Base-by-base conservation (phyloP, 495 filamentous ascomycete species). In the Penicillium longicatenatum region DNA sequence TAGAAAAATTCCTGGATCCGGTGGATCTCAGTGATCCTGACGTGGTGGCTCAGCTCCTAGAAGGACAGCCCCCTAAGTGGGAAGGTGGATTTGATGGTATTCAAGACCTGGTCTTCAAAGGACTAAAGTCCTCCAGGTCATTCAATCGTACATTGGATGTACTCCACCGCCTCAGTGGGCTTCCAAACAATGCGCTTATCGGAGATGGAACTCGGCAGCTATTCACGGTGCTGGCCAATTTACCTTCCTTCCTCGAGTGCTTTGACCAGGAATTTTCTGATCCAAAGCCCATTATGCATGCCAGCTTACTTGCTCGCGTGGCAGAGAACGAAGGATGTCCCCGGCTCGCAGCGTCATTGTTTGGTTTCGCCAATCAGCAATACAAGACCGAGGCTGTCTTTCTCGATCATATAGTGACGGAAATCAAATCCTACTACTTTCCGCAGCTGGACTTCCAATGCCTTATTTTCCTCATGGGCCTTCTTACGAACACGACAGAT, bases 41-140 rank as follows among this genome's bases (percentile, higher is more conserved):
- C 42, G 84, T 91, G 9, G 82, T 93, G 22, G 72, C 80, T 33
- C 70, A 87, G 43, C 79, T 99, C 22, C 78, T 88, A 57, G 89
- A 93, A 24, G 86, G 86, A 43, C 88, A 88, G 57, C 93, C 94
- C 3, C 81, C 85, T 5, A 90, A 87, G 57, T 98, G 94, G 95
- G 91, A 97, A 60, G 91, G 92, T 14, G 74, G 74, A 4, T 97
- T 97, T 65, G 90, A 95, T 63, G 93, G 94, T 7, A 75, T 98
- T 41, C 90, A 96, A 55, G 82, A 87, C 19, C 73, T 97, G 29
- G 78, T 98, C 6, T 91, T 95, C 74, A 97, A 97, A 69, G 94
- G 94, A 6, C 73, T 97, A 43, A 87, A 93, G 56, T 97, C 93
- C n/a, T 92, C 90, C 1, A 66, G 85, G 31, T 93, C 89, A 42